Conservation (phyloP, 176 grass and related monocot genomes). For the Musa beccarii region DNA sequence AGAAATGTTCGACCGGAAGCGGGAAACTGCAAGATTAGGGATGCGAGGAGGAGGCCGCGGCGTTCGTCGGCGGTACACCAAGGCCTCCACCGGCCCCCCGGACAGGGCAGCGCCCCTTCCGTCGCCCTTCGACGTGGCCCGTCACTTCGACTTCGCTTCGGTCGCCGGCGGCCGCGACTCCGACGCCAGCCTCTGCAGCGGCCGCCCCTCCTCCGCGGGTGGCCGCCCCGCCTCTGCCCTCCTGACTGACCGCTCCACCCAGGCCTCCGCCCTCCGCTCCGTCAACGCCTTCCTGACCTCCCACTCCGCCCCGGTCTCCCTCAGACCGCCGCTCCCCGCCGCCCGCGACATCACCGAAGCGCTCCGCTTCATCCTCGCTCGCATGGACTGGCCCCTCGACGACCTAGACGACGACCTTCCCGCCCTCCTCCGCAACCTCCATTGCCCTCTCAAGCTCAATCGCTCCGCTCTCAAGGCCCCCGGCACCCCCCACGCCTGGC, state of each 20-base stretch:
- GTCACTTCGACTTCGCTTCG: slow-evolving; percentile 47
- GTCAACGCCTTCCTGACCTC: slow-evolving; percentile 59
- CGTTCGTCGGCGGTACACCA: slow-evolving; percentile 30
- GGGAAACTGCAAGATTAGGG: background rate
- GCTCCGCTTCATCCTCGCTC: slow-evolving; percentile 35
- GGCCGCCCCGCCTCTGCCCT: slow-evolving; percentile 16
- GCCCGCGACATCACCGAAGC: slow-evolving; percentile 57
- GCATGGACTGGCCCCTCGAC: slow-evolving; percentile 18
- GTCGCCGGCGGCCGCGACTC: slow-evolving; percentile 52
- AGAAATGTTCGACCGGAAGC: background rate
- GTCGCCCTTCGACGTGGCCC: slow-evolving; percentile 16
- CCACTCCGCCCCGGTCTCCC: slow-evolving; percentile 27
- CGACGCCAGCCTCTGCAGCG: slow-evolving; percentile 65
- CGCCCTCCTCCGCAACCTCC: slow-evolving; percentile 27
- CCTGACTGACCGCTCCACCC: slow-evolving; percentile 50
- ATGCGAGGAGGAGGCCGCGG: slow-evolving; percentile 23
- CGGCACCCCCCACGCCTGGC: slow-evolving; percentile 76
- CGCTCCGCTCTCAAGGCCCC: slow-evolving; percentile 68
- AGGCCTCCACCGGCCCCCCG: slow-evolving; percentile 24
- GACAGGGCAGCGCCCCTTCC: slow-evolving; percentile 9
- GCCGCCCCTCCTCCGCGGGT: slow-evolving; percentile 36
- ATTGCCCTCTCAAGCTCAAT: slow-evolving; percentile 45
- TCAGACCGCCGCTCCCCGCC: slow-evolving; percentile 45
- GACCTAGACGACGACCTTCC: slow-evolving; percentile 55
- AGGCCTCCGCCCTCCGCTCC: slow-evolving; percentile 48